A percentile compares a stretch with the other conserved stretches of the same genome.
phyloP scores from a whole-genome alignment of 352 stramenopile species.

The Globisporangium parvum region DNA sequence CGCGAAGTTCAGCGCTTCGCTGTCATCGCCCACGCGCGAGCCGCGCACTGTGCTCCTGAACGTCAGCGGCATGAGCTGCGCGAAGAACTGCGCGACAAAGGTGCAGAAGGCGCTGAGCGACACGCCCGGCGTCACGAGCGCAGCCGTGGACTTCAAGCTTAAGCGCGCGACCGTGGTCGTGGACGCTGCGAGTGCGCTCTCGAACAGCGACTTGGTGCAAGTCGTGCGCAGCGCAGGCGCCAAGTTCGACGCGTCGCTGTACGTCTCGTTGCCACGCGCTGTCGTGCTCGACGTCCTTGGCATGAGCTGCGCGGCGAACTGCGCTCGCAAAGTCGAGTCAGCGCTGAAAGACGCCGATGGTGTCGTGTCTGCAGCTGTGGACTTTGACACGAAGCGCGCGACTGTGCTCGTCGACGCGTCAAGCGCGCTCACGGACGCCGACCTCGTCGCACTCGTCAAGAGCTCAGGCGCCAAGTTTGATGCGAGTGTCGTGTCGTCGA shows the following conservation, averaged over 20 bases:
- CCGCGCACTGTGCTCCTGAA: slow-evolving; percentile 48
- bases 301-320: slow-evolving; percentile 66
- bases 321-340: slow-evolving; percentile 63
- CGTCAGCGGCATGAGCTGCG: slow-evolving; percentile 75
- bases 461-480: slow-evolving; percentile 37
- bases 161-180: slow-evolving; percentile 63
- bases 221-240: slow-evolving; percentile 36
- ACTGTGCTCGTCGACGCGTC: slow-evolving; percentile 53
- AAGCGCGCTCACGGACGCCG: slow-evolving; percentile 49
- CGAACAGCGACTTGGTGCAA: slow-evolving; percentile 51
- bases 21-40: slow-evolving; percentile 30
- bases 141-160: slow-evolving; percentile 56
- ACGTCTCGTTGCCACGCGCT: slow-evolving; percentile 24
- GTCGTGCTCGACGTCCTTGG: slow-evolving; percentile 50
- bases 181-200: slow-evolving; percentile 35
- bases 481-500: slow-evolving; percentile 17
- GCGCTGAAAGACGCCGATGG: slow-evolving; percentile 47
- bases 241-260: slow-evolving; percentile 66
- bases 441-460: slow-evolving; percentile 53
- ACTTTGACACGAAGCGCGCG: slow-evolving; percentile 57
- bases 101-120: slow-evolving; percentile 56
- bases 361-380: slow-evolving; percentile 63
- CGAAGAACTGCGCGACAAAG: slow-evolving; percentile 76
- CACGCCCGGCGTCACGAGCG: slow-evolving; percentile 42
- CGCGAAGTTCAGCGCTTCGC: slow-evolving; percentile 56